Percentiles rank a stretch among this genome's conserved stretches.
These are phyloP conservation scores for Tympanopsis confertula DNA, from an alignment of 2,329 filamentous ascomycete genomes.

Conservation along the genomic window DNA sequence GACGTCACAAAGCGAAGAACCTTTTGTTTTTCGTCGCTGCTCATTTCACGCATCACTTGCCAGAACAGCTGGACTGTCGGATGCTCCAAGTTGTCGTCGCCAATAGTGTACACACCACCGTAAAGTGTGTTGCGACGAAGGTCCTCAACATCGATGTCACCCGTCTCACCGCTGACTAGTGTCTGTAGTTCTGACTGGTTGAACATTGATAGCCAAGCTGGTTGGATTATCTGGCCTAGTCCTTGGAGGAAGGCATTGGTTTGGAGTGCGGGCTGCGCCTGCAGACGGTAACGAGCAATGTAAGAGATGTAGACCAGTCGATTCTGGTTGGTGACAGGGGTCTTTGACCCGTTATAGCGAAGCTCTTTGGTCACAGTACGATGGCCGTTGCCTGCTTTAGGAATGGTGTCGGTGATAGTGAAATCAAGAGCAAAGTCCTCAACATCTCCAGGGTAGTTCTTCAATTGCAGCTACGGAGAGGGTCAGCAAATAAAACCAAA, in stretches of 20 bases:
- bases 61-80: conserved; percentile 80
- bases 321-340: conserved; percentile 80
- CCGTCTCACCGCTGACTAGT: conserved; percentile 77
- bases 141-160: conserved; percentile 78
- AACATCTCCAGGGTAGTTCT: conserved; percentile 75
- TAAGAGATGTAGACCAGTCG: conserved; percentile 88
- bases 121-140: conserved; percentile 75
- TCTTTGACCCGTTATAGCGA: conserved; percentile 64
- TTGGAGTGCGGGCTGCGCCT: conserved; percentile 68
- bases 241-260: conserved; percentile 81
- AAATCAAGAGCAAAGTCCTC: conserved; percentile 76
- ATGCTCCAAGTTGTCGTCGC: conserved; percentile 81
- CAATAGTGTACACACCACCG: conserved; percentile 76
- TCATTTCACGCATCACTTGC: conserved; percentile 70
- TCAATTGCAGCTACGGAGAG: conserved; percentile 48
- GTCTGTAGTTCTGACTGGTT: conserved; percentile 92
- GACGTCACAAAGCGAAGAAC: conserved; percentile 94
- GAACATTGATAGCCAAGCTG: conserved; percentile 94
- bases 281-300: conserved; percentile 76
- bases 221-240: conserved; percentile 76
- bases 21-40: conserved; percentile 67
- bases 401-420: conserved; percentile 66
- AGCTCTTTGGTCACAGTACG: conserved; percentile 65
- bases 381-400: conserved; percentile 28
- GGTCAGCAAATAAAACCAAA: conserved; percentile 3